Evolutionary conservation across 176 grass and related monocot species (phyloP).

Genomic region (Carex pumila): DNA sequence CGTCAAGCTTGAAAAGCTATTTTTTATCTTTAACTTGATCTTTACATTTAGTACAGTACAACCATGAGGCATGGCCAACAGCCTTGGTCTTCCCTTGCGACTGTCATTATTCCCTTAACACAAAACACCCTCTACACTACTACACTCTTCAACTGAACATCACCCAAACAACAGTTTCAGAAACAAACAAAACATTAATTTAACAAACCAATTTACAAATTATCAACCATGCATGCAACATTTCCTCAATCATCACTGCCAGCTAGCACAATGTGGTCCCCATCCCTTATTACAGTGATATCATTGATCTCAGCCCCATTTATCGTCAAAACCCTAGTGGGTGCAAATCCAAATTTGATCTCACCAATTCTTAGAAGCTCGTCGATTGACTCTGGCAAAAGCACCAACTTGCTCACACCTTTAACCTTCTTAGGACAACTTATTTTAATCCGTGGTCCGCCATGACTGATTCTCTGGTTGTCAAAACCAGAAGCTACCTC

Average conservation of each 20-base stretch:
- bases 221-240: neutral
- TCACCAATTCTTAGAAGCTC: slow-evolving; percentile 61
- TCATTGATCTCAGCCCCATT: slow-evolving; percentile 79
- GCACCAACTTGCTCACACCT: slow-evolving; percentile 41
- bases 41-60: neutral
- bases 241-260: slow-evolving; percentile 25
- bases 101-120: neutral
- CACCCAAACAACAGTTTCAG: no score
- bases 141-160: neutral
- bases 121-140: neutral
- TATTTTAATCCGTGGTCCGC: slow-evolving; percentile 48
- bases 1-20: neutral
- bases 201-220: neutral
- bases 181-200: neutral
- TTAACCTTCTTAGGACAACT: slow-evolving; percentile 52
- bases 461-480: slow-evolving; percentile 4
- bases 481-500: slow-evolving; percentile 10
- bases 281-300: slow-evolving; percentile 66
- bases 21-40: neutral
- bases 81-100: neutral
- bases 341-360: slow-evolving; percentile 41
- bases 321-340: slow-evolving; percentile 45
- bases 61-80: neutral
- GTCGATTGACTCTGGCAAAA: slow-evolving; percentile 52
- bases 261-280: slow-evolving; percentile 64